phyloP scores from a whole-genome alignment of 768 basidiomycete species.

The Lepiota brunneoincarnata region DNA sequence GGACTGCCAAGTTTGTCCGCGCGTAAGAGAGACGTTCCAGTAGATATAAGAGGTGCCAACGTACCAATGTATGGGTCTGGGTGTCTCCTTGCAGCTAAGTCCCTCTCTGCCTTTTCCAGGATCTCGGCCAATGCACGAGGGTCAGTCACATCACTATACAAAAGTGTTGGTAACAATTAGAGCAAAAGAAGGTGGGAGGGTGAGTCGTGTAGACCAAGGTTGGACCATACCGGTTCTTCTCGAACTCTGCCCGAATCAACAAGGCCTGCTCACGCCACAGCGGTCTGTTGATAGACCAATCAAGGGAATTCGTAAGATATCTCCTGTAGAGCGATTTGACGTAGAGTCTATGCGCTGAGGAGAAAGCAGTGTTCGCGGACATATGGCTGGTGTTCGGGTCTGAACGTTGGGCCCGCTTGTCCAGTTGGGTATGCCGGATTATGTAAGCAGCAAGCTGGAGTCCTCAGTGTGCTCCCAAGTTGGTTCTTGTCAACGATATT shows the following conservation, averaged over 20 bases:
- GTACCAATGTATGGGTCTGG: conserved; percentile 93
- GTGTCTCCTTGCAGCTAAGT: conserved; percentile 64
- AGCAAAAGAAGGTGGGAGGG: conserved; percentile 6
- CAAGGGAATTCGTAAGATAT: conserved; percentile 78
- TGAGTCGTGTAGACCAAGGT: background rate
- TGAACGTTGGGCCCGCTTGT: background rate
- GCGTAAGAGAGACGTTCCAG: conserved; percentile 12
- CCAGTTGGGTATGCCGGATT: background rate
- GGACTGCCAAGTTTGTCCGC: conserved; percentile 44
- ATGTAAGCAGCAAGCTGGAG: conserved; percentile 1
- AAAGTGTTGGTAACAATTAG: background rate
- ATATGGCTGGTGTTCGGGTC: conserved; percentile 36
- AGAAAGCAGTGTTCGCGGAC: conserved; percentile 55
- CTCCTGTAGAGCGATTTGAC: conserved; percentile 93
- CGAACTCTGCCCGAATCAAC: conserved; percentile 89
- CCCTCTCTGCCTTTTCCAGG: conserved; percentile 76
- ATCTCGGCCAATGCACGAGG: conserved; percentile 79
- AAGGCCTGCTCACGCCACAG: conserved; percentile 85
- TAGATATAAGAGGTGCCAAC: conserved; percentile 29
- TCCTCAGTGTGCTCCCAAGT: background rate
- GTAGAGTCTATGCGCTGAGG: conserved; percentile 73
- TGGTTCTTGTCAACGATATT: background rate
- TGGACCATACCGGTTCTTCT: conserved; percentile 75
- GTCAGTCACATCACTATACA: conserved; percentile 72
- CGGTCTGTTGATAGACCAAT: conserved; percentile 88